Evolutionary conservation across 2,329 filamentous ascomycete genomes (phyloP), one percentile per base, ranked within the genome.

Genomic region (Colletotrichum incanum): DNA sequence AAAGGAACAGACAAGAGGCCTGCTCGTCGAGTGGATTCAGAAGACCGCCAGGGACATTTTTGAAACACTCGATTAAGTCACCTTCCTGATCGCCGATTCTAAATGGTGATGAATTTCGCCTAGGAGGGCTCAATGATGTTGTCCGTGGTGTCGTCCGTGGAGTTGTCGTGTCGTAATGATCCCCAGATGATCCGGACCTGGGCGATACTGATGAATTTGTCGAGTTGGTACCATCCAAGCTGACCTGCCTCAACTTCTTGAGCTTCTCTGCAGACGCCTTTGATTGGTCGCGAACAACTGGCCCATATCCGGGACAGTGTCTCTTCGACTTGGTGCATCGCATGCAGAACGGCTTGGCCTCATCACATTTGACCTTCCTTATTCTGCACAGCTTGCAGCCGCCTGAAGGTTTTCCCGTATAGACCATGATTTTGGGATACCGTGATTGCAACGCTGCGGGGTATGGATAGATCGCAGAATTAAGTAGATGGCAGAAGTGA

Each of bases 281-380:
- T 1, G 75, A 70, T 52, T 76, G 74, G 55, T 77, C 76, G n/a
- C 74, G 76, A 11, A 75, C 28, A 1, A 76, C 76, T 59, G 75
- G 67, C 37, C 75, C 76, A 49, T 77, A 77, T 16, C 76, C 76
- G 4, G 76, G 76, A 12, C 76, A 77, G 16, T 73, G 66, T 26
- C 74, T 67, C 31, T 76, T 75, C 5, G 75, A 73, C 55, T 84
- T 87, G 34, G 84, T 84, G 76, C 89, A 90, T 73, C 86, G 84
- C 54, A 84, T 78, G 75, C 89, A 91, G 50, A 79, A 81, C 0
- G 88, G 88, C 69, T 87, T 88, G 16, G 78, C 80, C 78, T 90
- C 88, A 72, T 89, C 88, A 76, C 88, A 90, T 77, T 90, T 90
- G 61, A 90, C 84, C 71, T 87, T 87, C 65, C 88, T 84, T 56